Evolutionary conservation across 345 rosid genomes (phyloP), one percentile per base, ranked within the genome.

Genomic region (Rhizophora apiculata): DNA sequence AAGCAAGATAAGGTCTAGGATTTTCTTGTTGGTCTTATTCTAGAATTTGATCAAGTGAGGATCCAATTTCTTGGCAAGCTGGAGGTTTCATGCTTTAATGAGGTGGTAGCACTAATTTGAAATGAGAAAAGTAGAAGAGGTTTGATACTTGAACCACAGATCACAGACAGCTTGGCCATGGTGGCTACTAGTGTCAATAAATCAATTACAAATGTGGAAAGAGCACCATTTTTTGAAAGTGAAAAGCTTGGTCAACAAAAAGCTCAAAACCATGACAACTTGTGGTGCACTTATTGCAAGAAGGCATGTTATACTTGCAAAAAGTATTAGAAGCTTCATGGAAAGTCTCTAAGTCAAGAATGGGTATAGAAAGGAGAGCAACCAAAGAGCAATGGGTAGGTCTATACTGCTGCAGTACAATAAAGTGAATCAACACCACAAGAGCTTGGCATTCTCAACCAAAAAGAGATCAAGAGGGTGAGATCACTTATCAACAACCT

Each of bases 1-100:
- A 13, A 60, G 32, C 37, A 60, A 22, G 63, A 60, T 22, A 60
- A 16, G 26, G 63, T 2, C 31, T 31, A 31, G 4, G 5, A 31
- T 0, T 31, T 31, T 31, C 4, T 31, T 31, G 6, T 31, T 60
- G 36, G 63, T 8, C 37, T 60, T 27, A 26, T 15, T 18, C 37
- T n/a, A 1, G 27, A 60, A 60, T 60, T 60, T 60, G 32, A 60
- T 60, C 37, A 60, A 60, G 63, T 60, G n/a, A 60, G 63, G 37
- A 8, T 60, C 18, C 8, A 60, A 2, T 15, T 60, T 60, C 63
- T 27, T 60, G 36, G 63, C 30, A 60, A 60, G 63, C 27, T 10
- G 1, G 18, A 26, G n/a, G n/a, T 26, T 60, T 10, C 37, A 31
- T 60, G 63, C 8, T 60, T 60, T 60, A 26, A 60, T 27, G 36